Evolutionary conservation across 2,329 filamentous ascomycete genomes (phyloP), one percentile per base, ranked within the genome.

Genomic region (Calonectria pauciramosa): DNA sequence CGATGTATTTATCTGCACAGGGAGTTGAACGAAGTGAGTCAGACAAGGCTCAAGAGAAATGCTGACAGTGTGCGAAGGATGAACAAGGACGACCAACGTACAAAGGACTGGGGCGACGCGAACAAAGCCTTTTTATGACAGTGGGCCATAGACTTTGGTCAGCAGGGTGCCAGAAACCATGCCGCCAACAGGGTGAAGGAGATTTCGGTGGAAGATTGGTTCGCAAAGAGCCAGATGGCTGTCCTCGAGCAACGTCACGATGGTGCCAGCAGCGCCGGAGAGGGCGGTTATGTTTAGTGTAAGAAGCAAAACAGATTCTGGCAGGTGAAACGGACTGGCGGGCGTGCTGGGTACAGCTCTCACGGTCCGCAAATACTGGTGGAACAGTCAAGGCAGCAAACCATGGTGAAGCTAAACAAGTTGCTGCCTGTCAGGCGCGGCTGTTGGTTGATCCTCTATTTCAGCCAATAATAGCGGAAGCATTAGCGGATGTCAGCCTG

Each of bases 351-450:
- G 11, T 9, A 34, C 30, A n/a, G 30, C 10, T 32, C 20, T 56
- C 18, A 13, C 16, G 52, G 30, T 13, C 18, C 26, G 34, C 52
- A 56, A n/a, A 23, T 4, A 32, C 4, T 6, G 6, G 6, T 32
- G 14, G 52, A 20, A 14, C 26, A 28, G 32, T n/a, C 3, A 63
- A 63, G 34, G 30, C 32, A 63, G 56, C 56, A 41, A 14, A 14
- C 13, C 56, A 41, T 11, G 32, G 11, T 60, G 56, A 63, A 34
- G 34, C n/a, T 20, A 34, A 63, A 23, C n/a, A 1, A 11, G 34
- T 60, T 63, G 56, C 56, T 63, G 56, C 56, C 56, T 63, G 34
- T 41, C 56, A n/a, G 52, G 28, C 52, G 52, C 54, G 41, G 34
- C n/a, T 36, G 56, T 63, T 63, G 34, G 34, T 63, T n/a, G 32